Conservation (phyloP, 2,329 filamentous ascomycete genomes). For the Malbranchea zuffiana region DNA sequence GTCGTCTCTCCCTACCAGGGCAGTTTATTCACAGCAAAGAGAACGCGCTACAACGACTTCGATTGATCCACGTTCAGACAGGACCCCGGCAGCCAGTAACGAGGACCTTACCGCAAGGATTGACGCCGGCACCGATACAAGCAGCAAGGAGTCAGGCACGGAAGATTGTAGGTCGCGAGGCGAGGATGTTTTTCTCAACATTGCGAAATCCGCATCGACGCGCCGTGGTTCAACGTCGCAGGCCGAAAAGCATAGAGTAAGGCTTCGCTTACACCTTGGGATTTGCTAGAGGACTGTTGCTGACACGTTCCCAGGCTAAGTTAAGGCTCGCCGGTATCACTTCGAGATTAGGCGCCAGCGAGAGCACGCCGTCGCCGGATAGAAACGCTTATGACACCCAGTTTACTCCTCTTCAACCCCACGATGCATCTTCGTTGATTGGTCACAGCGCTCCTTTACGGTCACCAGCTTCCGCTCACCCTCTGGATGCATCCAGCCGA, state of each 20-base stretch:
- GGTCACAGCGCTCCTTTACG: slow-evolving; percentile 22
- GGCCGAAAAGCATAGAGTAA: slow-evolving; percentile 24
- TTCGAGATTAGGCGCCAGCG: slow-evolving; percentile 24
- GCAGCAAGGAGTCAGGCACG: slow-evolving; percentile 24
- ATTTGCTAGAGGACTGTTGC: slow-evolving; percentile 14
- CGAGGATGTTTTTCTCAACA: slow-evolving; percentile 39
- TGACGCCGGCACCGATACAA: slow-evolving; percentile 10
- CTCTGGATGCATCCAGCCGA: slow-evolving; percentile 29
- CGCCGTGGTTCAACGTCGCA: slow-evolving; percentile 29
- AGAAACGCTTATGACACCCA: slow-evolving; percentile 22
- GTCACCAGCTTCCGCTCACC: slow-evolving; percentile 27
- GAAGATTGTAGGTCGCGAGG: slow-evolving; percentile 31
- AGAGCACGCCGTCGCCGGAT: slow-evolving; percentile 30
- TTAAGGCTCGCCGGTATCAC: slow-evolving; percentile 29
- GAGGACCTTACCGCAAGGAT: slow-evolving; percentile 8
- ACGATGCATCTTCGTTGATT: slow-evolving; percentile 24
- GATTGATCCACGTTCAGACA: not conserved
- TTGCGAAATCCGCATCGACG: slow-evolving; percentile 32
- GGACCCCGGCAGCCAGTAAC: not conserved
- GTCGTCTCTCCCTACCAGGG: slow-evolving; percentile 15
- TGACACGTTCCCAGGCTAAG: slow-evolving; percentile 23
- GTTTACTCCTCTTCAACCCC: slow-evolving; percentile 27
- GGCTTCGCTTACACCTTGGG: slow-evolving; percentile 1
- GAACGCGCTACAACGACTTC: slow-evolving; percentile 12
- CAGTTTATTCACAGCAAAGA: slow-evolving; percentile 18